phyloP scores from a whole-genome alignment of 345 rosid genomes.

The Citrus australasica region DNA sequence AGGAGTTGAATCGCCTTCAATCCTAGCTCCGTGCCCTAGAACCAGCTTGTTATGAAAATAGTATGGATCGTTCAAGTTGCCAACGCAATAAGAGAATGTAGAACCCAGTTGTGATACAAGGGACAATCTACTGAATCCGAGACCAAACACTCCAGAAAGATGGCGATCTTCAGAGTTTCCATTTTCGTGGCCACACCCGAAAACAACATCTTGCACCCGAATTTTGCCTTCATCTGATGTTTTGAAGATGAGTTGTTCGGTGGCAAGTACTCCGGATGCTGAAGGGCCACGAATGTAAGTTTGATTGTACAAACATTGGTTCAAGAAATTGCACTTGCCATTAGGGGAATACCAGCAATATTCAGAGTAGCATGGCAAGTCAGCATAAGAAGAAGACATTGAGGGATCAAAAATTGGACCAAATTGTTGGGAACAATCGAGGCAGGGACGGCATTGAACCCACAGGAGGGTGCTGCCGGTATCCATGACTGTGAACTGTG shows the following conservation, averaged over 20 bases:
- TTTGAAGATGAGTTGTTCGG: slow-evolving; percentile 38
- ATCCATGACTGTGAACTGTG: slow-evolving; percentile 49
- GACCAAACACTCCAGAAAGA: slow-evolving; percentile 44
- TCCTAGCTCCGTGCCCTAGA: slow-evolving; percentile 35
- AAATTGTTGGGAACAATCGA: slow-evolving; percentile 20
- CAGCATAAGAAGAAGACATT: slow-evolving; percentile 38
- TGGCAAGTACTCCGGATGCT: slow-evolving; percentile 44
- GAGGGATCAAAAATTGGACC: slow-evolving; percentile 40
- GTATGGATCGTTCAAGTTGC: slow-evolving; percentile 35
- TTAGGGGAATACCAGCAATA: slow-evolving; percentile 24
- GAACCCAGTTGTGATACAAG: slow-evolving; percentile 43
- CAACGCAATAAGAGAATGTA: slow-evolving; percentile 56
- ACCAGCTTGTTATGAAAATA: slow-evolving; percentile 39
- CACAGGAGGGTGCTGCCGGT: slow-evolving; percentile 63
- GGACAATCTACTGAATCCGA: slow-evolving; percentile 38
- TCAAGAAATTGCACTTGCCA: slow-evolving; percentile 15
- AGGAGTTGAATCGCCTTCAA: slow-evolving; percentile 53
- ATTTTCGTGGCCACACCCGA: slow-evolving; percentile 53
- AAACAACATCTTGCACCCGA: slow-evolving; percentile 22
- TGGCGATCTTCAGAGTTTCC: slow-evolving; percentile 25
- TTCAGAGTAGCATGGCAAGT: slow-evolving; percentile 28
- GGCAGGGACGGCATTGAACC: slow-evolving; percentile 54
- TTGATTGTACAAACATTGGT: slow-evolving; percentile 36
- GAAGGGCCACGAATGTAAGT: slow-evolving; percentile 25
- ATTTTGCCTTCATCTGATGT: slow-evolving; percentile 33